Evolutionary conservation across 139 green algal species (phyloP), one percentile per base, ranked within the genome.

Genomic region (Edaphochlamys debaryana): DNA sequence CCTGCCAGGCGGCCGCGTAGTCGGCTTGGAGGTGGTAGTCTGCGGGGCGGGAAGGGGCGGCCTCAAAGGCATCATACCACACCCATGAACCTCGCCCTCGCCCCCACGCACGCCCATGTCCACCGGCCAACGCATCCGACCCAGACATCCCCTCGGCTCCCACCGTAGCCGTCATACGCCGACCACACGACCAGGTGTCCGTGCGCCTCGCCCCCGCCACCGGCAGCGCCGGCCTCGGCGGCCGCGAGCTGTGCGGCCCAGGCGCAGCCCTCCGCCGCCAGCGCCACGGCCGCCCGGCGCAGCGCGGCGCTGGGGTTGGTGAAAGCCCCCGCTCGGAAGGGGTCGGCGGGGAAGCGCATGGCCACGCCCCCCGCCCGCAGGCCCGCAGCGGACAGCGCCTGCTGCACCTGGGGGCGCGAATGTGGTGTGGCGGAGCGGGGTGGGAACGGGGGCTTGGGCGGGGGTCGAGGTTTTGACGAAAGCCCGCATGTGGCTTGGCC

Each of bases 121-220:
- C n/a, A n/a, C n/a, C n/a, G n/a, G n/a, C n/a, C n/a, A n/a, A n/a
- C n/a, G n/a, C n/a, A n/a, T n/a, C n/a, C n/a, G n/a, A n/a, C n/a
- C n/a, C n/a, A n/a, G n/a, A n/a, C n/a, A n/a, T n/a, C n/a, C n/a
- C n/a, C n/a, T n/a, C n/a, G n/a, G n/a, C n/a, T n/a, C n/a, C n/a
- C 94, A 82, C 94, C 89, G 64, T 94, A 95, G 23, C 93, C 93
- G 36, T 95, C 93, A 34, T 81, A 92, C 9, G 87, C 84, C 2
- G 81, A 74, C 87, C 90, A 93, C 25, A 93, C 76, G 5, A 95
- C 66, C 15, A 95, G 56, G 36, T 93, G 60, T 1, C 60, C 60
- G 8, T 3, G 30, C 30, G 60, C n/a, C 6, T 13, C 27, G 30
- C 58, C 15, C 6, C 29, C 58, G 30, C n/a, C 60, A 17, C 1